Conservation (phyloP, 169 alveolate genomes). For the Plasmodium coatneyi region DNA sequence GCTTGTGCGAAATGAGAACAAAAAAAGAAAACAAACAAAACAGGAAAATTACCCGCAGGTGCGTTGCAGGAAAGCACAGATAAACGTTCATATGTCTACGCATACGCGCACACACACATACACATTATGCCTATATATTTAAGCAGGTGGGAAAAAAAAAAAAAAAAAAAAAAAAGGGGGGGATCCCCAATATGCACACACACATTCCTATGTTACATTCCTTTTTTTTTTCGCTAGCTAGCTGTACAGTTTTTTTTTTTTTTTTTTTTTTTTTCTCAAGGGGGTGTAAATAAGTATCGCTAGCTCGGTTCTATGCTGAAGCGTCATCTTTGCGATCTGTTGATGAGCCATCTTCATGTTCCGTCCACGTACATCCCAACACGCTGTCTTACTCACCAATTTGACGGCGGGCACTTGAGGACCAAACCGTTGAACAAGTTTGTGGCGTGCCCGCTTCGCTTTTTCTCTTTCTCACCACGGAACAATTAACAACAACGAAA, state of each 20-base stretch:
- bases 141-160: background rate
- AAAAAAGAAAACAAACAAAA: constrained; percentile 2
- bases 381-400: background rate
- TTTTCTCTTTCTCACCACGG: background rate
- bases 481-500: background rate
- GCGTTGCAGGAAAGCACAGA: background rate
- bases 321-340: background rate
- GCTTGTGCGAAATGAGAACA: background rate
- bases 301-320: background rate
- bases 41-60: background rate
- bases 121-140: background rate
- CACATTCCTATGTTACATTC: background rate
- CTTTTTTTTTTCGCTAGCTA: background rate
- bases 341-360: background rate
- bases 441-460: background rate
- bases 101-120: background rate
- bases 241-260: background rate
- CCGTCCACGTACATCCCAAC: background rate
- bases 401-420: background rate
- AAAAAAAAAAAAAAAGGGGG: background rate
- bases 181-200: background rate
- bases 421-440: background rate
- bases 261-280: background rate
- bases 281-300: background rate
- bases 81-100: background rate